Base-by-base conservation (phyloP, 306 rosid genomes). In the Chamaecrista fasciculata region DNA sequence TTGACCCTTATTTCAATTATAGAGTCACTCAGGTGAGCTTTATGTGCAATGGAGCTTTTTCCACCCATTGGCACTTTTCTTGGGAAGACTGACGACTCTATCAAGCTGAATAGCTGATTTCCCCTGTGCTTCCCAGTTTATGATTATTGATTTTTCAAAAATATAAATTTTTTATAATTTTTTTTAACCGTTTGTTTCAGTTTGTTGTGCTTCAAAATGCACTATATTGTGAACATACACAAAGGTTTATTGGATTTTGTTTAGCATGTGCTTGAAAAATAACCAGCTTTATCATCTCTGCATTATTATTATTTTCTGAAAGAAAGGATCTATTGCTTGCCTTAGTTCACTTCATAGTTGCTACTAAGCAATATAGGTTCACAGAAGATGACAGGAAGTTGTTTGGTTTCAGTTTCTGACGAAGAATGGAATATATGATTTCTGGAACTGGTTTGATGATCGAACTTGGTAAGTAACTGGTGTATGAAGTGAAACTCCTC, bases 11-110 rank as follows among this genome's bases (percentile, higher is more conserved):
- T 64, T 87, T 87, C 78, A 87, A 87, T 72, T 87, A 87, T 72
- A 79, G 90, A 76, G 94, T 87, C 69, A 87, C 99, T 47, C 99
- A 95, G 99, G 99, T 95, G 75, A 69, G 88, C 84, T 79, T 72
- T 59, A 24, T 64, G 14, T 66, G 24, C 59, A 62, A 23, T 72
- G 53, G 8, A 61, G 64, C 50, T 58, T 73, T 51, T 18, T 28
- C 40, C 62, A 25, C 16, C 55, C 69, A 48, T 50, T 25, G 11
- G 29, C 59, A 21, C 25, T 42, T 61, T 64, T 73, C 15, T 56
- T 10, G 46, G 49, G 59, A 62, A 53, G 67, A 21, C 28, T 64
- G 10, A 7, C 1, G 33, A n/a, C n/a, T n/a, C 69, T 67, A 7
- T 49, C 49, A 11, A 51, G 60, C 52, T 20, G 58, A 63, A 14